Base-by-base conservation (phyloP, 2,329 filamentous ascomycete species). In the Botrytis elliptica region DNA sequence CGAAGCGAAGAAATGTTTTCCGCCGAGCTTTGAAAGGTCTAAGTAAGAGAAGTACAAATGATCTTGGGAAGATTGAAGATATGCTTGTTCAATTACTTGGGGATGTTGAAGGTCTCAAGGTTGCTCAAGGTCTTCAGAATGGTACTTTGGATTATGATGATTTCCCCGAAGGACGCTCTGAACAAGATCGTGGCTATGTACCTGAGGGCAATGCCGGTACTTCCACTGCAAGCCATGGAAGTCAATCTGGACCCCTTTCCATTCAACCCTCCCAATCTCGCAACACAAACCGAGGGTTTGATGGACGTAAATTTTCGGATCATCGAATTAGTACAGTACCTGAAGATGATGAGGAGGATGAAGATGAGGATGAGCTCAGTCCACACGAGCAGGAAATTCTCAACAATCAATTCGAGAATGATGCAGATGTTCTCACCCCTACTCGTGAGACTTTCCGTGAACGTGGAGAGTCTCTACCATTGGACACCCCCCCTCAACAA, bases 1-100 rank as follows among this genome's bases (percentile, higher is more conserved):
- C 88, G 63, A 98, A 98, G 88, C 94, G 94, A 81, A 93, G 94
- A 83, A 97, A 94, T 80, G 89, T 99, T n/a, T 96, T 98, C 84
- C 93, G 92, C 79, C 91, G 95, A 76, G 96, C 96, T n/a, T 86
- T 99, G 68, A 95, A 97, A 81, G 95, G 95, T 4, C 86, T 99
- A 68, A 94, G 94, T 78, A 88, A 92, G 80, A 97, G 96, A 84
- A 95, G 94, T 70, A 91, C 92, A 12, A 95, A 92, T 79, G 96
- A 99, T 78, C 88, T 98, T 70, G 89, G 90, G 76, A 92, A 94
- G 78, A 97, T 98, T 75, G 93, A 96, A 82, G 92, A 93, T 75
- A 95, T 96, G 92, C 88, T 99, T 49, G 93, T 96, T 82, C 94
- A 97, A 81, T 88, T 99, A 36, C 89, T 99, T 33, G 92, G 91